Percentiles rank a stretch among this genome's conserved stretches.
Conservation (phyloP, 2,329 filamentous ascomycete genomes). For the Talaromyces rugulosus region DNA sequence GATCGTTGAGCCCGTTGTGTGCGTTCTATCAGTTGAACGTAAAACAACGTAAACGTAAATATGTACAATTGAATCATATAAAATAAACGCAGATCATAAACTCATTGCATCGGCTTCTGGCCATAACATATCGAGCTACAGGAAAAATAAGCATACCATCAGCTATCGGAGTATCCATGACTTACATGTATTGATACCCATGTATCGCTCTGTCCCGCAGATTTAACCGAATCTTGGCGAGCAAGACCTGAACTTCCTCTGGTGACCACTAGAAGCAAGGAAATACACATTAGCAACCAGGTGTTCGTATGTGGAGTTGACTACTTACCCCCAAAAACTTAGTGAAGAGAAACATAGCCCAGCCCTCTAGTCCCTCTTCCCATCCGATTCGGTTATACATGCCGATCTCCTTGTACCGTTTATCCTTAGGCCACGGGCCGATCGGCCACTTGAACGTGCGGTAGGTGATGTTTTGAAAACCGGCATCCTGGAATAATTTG, state of each 20-base stretch:
- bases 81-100: too few species aligned
- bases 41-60: not conserved
- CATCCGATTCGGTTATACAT: slow-evolving; percentile 1
- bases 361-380: slow-evolving; percentile 3
- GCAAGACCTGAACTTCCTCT: not conserved
- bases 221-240: not conserved
- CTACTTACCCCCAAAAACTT: slow-evolving; percentile 4
- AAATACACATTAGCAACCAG: not conserved
- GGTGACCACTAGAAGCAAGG: not conserved
- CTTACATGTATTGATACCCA: slow-evolving; percentile 1
- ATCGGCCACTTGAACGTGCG: slow-evolving; percentile 5
- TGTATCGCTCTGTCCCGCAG: slow-evolving; percentile 2
- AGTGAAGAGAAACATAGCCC: slow-evolving; percentile 6
- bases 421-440: not conserved
- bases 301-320: not conserved
- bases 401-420: slow-evolving; percentile 1
- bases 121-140: slow-evolving; percentile 4
- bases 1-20: not conserved
- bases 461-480: not conserved
- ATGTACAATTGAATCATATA: not conserved
- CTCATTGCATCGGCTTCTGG: not conserved
- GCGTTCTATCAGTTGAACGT: not conserved
- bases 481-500: not conserved
- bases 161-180: not conserved
- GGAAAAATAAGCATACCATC: not conserved